Base-by-base conservation (phyloP, 768 basidiomycete genomes). In the Termitomyces sp. region DNA sequence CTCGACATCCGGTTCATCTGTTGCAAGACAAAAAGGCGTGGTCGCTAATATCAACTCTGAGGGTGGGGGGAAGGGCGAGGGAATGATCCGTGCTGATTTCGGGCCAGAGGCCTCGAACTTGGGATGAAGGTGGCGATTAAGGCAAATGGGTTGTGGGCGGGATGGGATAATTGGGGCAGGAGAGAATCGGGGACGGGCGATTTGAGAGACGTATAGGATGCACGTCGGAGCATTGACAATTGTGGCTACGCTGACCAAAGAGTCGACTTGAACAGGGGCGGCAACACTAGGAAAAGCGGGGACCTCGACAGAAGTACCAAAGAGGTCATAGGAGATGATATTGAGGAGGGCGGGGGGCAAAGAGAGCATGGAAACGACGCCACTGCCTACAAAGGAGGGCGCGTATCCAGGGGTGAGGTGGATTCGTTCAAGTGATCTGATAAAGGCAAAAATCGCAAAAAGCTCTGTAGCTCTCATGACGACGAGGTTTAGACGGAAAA, bases 101-200 rank as follows among this genome's bases (percentile, higher is more conserved):
- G 51, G 59, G 26, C 45, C 59, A 21, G 59, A 46, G 11, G n/a
- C 46, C 55, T 60, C 59, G 38, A 60, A 60, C 0, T 26, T 49
- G 2, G 59, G 59, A 3, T 43, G n/a, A 31, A 56, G 14, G 7
- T 50, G 59, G 11, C 45, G 43, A 43, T 56, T 56, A 9, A 56
- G 5, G 35, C 59, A 60, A 3, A 15, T 14, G n/a, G 59, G 55
- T n/a, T 45, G 49, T 19, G 30, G 50, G 17, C 31, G 38, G 12
- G 55, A 51, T 21, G 46, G 55, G 14, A 56, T 43, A 12, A 55
- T 17, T 3, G 30, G 55, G 3, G 53, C 50, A 3, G 59, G 54
- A 3, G 45, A 42, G 51, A 53, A 41, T 46, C 44, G 50, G 17
- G 40, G 28, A 21, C 55, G 54, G 5, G 42, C 46, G 23, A 60